Evolutionary conservation across 345 rosid genomes (phyloP), one percentile per base, ranked within the genome.

Genomic region (Syzygium jambos): DNA sequence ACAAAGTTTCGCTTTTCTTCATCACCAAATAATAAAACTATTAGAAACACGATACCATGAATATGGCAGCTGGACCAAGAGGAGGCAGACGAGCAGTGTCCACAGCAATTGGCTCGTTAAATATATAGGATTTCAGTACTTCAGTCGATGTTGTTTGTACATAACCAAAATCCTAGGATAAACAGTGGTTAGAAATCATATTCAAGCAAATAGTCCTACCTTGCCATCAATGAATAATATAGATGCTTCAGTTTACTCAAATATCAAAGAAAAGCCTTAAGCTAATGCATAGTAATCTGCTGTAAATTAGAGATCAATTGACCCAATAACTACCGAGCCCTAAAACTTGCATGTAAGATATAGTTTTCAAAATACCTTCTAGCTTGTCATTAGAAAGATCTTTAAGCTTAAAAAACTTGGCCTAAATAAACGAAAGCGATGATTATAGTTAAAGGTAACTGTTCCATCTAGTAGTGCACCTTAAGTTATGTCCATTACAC

Each of bases 71-170:
- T 56, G 99, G 99, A 87, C 94, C 96, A 88, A 96, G 93, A 77
- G 99, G 96, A 52, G 95, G 99, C 90, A 96, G 88, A 51, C 95
- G 98, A 30, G 96, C 88, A 91, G 95, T 92, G 89, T 96, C 96
- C 88, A 95, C 90, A 87, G 95, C 94, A 89, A 98, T 95, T 77
- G 99, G 99, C 92, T 98, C 99, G 80, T 98, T 96, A 91, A 96
- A 96, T 22, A 98, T 93, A 89, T 94, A 96, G 41, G 99, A 96
- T 89, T 98, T 98, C 92, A 98, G 91, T 84, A 96, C 88, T 92
- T 98, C 99, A 12, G 99, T 98, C 43, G 98, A 96, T 34, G 99
- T 96, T 89, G 99, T 94, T 93, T 98, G 99, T 87, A 93, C 99
- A 87, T 95, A 98, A 68, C 99, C 99, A 91, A 96, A 98, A 91